A percentile compares a stretch with the other conserved stretches of the same genome.
These are phyloP conservation scores for Croton setiger DNA, from an alignment of 441 rosid genomes.

Conservation along the genomic window DNA sequence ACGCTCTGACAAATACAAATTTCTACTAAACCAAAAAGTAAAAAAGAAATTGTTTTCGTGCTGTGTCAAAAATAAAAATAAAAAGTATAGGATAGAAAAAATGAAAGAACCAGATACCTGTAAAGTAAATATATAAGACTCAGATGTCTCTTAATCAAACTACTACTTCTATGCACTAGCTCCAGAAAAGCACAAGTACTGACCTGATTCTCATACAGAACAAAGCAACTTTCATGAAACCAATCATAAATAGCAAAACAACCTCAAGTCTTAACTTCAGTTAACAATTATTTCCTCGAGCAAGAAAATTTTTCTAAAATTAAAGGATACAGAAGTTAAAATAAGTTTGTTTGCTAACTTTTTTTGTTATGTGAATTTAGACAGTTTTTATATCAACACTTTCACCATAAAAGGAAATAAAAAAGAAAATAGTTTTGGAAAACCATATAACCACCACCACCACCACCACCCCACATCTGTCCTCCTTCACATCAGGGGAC, in stretches of 20 bases:
- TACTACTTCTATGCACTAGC: background rate
- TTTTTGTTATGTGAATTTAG: too few species aligned
- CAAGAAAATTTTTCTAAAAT: background rate
- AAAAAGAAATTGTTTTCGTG: too few species aligned
- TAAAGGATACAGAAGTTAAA: too few species aligned
- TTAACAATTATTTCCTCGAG: background rate
- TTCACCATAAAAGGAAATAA: too few species aligned
- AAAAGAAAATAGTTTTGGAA: too few species aligned
- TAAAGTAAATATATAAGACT: background rate
- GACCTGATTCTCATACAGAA: background rate
- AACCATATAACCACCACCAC: too few species aligned
- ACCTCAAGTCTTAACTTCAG: background rate
- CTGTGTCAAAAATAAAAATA: background rate
- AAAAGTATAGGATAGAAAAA: background rate
- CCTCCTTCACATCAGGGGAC: too few species aligned
- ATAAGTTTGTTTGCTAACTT: too few species aligned
- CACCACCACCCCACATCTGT: too few species aligned
- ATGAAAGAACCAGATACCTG: background rate
- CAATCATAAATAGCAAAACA: background rate
- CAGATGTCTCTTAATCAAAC: background rate
- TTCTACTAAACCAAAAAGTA: too few species aligned
- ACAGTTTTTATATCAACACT: too few species aligned
- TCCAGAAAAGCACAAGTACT: background rate
- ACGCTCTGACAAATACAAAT: too few species aligned
- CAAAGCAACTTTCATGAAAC: background rate